Evolutionary conservation across 495 filamentous ascomycete species (phyloP), one percentile per base, ranked within the genome.

Genomic region (Podospora sp.): DNA sequence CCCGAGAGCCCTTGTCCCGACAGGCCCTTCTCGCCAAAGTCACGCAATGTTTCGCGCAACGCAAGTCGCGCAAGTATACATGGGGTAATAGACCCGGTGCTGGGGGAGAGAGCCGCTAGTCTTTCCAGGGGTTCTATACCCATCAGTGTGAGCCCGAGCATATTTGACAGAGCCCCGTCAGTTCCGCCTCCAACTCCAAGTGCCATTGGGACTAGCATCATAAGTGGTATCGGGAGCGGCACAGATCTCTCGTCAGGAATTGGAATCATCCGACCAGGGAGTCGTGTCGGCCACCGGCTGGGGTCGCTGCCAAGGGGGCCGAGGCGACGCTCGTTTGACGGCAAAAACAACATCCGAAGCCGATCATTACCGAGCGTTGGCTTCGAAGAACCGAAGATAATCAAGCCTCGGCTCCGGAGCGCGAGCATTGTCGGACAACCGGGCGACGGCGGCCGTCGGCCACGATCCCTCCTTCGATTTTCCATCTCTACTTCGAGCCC

Each of bases 11-110:
- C 64, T 55, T 52, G 24, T 35, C 40, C 67, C 0, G 65, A 75
- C 26, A 60, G 73, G 49, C 73, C 73, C 3, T 29, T 58, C 52
- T 75, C 71, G 5, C 67, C 71, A 35, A 75, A 75, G 35, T 73
- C 73, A 11, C 62, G 64, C 0, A 71, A 75, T 33, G 62, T 50
- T 40, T 73, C 70, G 0, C 70, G 72, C 29, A 71, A 67, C 26
- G 24, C 58, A 2, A 73, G 68, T 14, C 66, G 66, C 16, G 49
- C 60, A 8, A 65, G 57, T 0, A 6, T 63, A 14, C 58, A 60
- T 7, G 66, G 69, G 0, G 57, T 56, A 0, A 25, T 60, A 1
- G 73, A 68, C 20, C 57, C 60, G 24, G 49, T 57, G 16, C 4
- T 55, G 2, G 46, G 20, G 21, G 63, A 72, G 26, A 57, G 69